Conservation (phyloP, 2,329 filamentous ascomycete genomes). For the Talaromyces sp. region DNA sequence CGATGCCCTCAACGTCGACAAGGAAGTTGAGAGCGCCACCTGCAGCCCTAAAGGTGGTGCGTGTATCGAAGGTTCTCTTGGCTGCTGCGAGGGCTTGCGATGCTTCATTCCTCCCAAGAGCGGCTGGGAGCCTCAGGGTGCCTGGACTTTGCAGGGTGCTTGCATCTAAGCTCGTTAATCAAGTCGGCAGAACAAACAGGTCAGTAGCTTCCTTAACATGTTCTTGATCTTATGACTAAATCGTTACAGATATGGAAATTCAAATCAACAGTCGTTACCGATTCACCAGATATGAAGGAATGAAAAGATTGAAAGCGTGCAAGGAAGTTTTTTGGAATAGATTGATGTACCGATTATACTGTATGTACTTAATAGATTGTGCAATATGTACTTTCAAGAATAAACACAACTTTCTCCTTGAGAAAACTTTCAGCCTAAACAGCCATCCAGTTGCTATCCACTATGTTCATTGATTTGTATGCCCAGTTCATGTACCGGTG, state of each 20-base stretch:
- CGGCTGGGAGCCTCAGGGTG: conserved; percentile 12
- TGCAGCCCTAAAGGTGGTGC: conserved; percentile 18
- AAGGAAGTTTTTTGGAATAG: neutral
- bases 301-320: neutral
- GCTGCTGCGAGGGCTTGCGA: conserved; percentile 13
- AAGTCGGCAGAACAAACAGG: neutral
- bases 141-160: conserved; percentile 7
- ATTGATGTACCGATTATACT: conserved; percentile 1
- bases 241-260: neutral
- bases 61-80: neutral
- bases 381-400: conserved; percentile 1
- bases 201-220: neutral
- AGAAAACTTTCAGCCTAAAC: neutral
- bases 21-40: neutral
- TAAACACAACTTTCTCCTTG: neutral
- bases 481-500: neutral
- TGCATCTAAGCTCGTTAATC: conserved; percentile 6
- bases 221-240: neutral
- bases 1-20: neutral
- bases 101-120: conserved; percentile 19
- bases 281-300: neutral
- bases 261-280: neutral
- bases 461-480: neutral
- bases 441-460: neutral
- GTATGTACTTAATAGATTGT: conserved; percentile 16